A percentile compares a stretch with the other conserved stretches of the same genome.
phyloP scores from a whole-genome alignment of 2,329 filamentous ascomycete species.

The Zymoseptoria crescenta region DNA sequence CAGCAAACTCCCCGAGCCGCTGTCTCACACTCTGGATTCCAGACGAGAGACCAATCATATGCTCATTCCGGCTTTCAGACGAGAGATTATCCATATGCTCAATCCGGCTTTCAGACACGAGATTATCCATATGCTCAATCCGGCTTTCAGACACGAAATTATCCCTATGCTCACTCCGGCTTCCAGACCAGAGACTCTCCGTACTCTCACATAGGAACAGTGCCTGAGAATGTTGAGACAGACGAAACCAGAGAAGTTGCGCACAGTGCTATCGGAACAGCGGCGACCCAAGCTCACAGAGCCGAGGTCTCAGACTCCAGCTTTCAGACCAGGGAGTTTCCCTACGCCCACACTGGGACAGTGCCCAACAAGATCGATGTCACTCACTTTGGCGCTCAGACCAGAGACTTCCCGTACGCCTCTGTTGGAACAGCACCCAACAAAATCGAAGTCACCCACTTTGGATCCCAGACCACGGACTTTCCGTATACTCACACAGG shows the following conservation, averaged over 20 bases:
- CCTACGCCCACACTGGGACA: background rate
- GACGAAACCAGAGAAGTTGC: no score
- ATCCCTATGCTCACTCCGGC: constrained; percentile 2
- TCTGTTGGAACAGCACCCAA: background rate
- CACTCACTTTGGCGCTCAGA: constrained; percentile 3
- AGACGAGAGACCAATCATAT: no score
- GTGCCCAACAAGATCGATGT: background rate
- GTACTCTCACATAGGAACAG: constrained; percentile 25
- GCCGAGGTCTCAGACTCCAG: background rate
- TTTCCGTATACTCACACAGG: constrained; percentile 18
- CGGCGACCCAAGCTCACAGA: no score
- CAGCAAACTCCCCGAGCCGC: background rate
- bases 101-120: no score
- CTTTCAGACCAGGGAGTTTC: background rate
- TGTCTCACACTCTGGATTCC: constrained; percentile 3
- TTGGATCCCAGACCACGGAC: background rate
- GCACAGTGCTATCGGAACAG: no score
- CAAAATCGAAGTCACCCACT: constrained; percentile 1
- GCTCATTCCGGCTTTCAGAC: no score
- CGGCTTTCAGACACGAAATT: constrained; percentile 3
- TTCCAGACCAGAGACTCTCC: constrained; percentile 18
- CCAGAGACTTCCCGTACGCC: background rate
- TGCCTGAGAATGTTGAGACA: no score
- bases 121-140: background rate
- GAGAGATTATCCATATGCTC: no score